Conservation (phyloP, 805 yeast species). For the Brettanomyces naardenensis region DNA sequence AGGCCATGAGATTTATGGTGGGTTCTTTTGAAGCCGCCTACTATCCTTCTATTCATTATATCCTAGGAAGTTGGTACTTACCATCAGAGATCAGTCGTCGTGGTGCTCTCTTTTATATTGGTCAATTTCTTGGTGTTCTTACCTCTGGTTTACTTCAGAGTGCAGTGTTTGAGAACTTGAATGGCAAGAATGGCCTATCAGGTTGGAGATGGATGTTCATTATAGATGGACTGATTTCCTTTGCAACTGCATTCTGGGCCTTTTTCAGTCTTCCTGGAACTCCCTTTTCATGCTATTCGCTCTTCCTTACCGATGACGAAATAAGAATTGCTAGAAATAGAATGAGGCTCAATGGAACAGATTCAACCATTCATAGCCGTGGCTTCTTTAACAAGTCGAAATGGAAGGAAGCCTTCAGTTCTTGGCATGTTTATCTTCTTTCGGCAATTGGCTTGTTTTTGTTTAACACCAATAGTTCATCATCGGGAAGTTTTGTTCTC, state of each 20-base stretch:
- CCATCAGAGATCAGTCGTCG: conserved; percentile 11
- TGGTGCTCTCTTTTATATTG: conserved; percentile 14
- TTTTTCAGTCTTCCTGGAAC: conserved; percentile 53
- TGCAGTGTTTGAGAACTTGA: conserved; percentile 37
- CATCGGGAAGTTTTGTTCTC: conserved; percentile 47
- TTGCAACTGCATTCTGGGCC: conserved; percentile 53
- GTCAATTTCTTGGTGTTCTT: conserved; percentile 32
- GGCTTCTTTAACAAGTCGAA: conserved; percentile 31
- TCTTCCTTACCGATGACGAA: conserved; percentile 32
- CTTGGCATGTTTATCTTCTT: conserved; percentile 56
- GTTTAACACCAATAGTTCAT: conserved; percentile 54
- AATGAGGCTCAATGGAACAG: conserved; percentile 26
- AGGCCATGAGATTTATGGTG: conserved; percentile 51
- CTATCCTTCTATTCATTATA: conserved; percentile 51
- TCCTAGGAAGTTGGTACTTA: conserved; percentile 14
- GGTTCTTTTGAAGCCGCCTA: conserved; percentile 56
- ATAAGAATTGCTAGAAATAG: conserved; percentile 39
- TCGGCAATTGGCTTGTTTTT: conserved; percentile 48
- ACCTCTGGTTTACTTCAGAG: conserved; percentile 59
- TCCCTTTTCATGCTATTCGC: conserved; percentile 21
- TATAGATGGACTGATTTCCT: conserved; percentile 52
- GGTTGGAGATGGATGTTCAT: conserved; percentile 76
- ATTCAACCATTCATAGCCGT: conserved; percentile 17
- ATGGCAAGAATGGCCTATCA: conserved; percentile 43
- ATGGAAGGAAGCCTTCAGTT: conserved; percentile 46